These are phyloP conservation scores for Chrysanthemum seticuspe DNA, from an alignment of 129 eudicot species.

Conservation along the genomic window DNA sequence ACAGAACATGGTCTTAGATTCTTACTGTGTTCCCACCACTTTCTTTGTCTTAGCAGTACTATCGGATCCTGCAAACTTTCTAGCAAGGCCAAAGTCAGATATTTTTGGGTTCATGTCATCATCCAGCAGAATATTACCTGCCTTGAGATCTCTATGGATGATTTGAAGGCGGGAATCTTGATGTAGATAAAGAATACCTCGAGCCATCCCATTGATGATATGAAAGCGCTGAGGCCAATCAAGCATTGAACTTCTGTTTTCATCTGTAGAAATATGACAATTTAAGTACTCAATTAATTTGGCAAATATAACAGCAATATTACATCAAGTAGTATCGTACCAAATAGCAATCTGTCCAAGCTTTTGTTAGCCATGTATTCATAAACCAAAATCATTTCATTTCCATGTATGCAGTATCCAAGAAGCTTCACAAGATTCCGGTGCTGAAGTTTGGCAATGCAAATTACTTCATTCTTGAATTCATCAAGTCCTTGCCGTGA, in stretches of 20 bases:
- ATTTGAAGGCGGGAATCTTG: conserved; percentile 28
- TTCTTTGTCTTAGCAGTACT: conserved; percentile 16
- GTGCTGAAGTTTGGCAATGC: conserved; percentile 33
- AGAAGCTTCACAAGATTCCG: conserved; percentile 43
- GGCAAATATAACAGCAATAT: neutral
- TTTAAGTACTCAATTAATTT: neutral
- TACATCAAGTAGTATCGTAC: neutral
- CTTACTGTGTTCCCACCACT: conserved; percentile 36
- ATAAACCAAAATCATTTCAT: conserved; percentile 28
- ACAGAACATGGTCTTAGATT: neutral
- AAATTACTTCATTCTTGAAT: conserved; percentile 32
- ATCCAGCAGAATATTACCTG: conserved; percentile 17
- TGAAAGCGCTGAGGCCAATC: conserved; percentile 15
- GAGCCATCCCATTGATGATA: conserved; percentile 22
- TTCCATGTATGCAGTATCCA: conserved; percentile 35
- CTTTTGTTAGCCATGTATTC: conserved; percentile 30
- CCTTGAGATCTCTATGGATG: conserved; percentile 29
- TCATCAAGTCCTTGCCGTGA: conserved; percentile 33
- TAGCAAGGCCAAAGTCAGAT: conserved; percentile 29
- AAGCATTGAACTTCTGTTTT: conserved; percentile 11
- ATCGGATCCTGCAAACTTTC: conserved; percentile 27
- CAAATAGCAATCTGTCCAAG: conserved; percentile 15
- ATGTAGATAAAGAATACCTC: conserved; percentile 32
- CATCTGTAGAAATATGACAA: conserved; percentile 6
- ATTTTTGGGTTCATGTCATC: conserved; percentile 29